Evolutionary conservation across 2,329 filamentous ascomycete species (phyloP).

Genomic region (Metarhizium anisopliae): DNA sequence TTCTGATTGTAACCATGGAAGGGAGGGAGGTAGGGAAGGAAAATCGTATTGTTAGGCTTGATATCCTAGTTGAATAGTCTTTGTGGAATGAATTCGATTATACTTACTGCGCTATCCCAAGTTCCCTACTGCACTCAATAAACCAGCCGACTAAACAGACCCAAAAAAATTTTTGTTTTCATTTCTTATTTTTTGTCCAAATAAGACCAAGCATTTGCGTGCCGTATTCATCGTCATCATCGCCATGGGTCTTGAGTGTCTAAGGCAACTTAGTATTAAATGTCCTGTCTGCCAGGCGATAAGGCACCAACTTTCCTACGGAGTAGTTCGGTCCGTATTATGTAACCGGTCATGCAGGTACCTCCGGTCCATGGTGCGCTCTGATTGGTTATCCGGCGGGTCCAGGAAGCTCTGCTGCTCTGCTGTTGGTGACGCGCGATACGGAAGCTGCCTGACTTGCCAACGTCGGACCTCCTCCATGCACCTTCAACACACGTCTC

Average conservation of each 20-base stretch:
- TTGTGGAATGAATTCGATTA: not conserved
- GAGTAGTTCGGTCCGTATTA: not conserved
- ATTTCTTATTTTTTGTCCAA: no score
- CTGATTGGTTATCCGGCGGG: not conserved
- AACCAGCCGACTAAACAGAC: no score
- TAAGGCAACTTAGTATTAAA: not conserved
- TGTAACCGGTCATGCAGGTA: not conserved
- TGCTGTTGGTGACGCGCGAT: constrained; percentile 30
- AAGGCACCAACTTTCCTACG: not conserved
- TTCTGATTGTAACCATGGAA: not conserved
- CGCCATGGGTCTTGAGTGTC: no score
- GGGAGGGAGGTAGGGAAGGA: not conserved
- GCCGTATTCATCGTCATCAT: no score
- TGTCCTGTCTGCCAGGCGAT: not conserved
- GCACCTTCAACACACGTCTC: constrained; percentile 1
- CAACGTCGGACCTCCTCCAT: not conserved
- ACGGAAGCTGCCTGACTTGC: constrained; percentile 33
- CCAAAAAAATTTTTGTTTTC: no score
- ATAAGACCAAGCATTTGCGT: no score
- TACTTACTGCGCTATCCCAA: not conserved
- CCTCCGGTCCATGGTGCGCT: not conserved
- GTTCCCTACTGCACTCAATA: no score
- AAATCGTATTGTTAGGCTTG: not conserved
- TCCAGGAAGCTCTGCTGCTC: not conserved
- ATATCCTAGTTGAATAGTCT: constrained; percentile 7